Percentiles rank a stretch among this genome's conserved stretches.
Evolutionary conservation across 306 rosid genomes (phyloP).

Genomic region (Cucurbita maxima): DNA sequence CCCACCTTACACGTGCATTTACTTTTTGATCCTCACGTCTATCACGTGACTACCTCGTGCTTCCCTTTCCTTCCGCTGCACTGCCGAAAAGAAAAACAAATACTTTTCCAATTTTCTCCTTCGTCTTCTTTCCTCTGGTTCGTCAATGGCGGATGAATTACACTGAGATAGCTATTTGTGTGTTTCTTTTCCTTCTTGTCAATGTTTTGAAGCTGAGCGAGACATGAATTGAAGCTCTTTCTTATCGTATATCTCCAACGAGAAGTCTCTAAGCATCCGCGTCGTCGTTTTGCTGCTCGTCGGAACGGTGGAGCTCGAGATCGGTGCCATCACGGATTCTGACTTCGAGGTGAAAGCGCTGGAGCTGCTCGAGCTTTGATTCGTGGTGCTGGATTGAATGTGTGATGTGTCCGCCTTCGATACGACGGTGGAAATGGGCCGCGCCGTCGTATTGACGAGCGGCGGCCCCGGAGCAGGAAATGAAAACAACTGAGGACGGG

Average conservation of each 20-base stretch:
- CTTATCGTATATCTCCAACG: slow-evolving; percentile 50
- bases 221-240: slow-evolving; percentile 68
- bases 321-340: slow-evolving; percentile 17
- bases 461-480: slow-evolving; percentile 18
- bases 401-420: slow-evolving; percentile 21
- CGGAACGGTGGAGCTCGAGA: slow-evolving; percentile 4
- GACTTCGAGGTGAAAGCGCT: slow-evolving; percentile 15
- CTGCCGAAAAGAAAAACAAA: not conserved
- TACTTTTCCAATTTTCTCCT: not conserved
- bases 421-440: slow-evolving; percentile 48
- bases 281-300: not conserved
- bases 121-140: not conserved
- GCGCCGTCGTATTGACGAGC: slow-evolving; percentile 17
- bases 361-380: slow-evolving; percentile 1
- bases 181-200: not conserved
- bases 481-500: slow-evolving; percentile 40
- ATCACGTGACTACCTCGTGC: slow-evolving; percentile 56
- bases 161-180: not conserved
- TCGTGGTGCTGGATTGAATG: slow-evolving; percentile 14
- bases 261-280: slow-evolving; percentile 47
- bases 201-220: slow-evolving; percentile 23
- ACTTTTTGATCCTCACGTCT: slow-evolving; percentile 6
- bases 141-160: slow-evolving; percentile 1
- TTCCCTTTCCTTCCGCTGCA: not conserved
- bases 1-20: slow-evolving; percentile 27